Base-by-base conservation (phyloP, 495 filamentous ascomycete species). In the Tuber aestivum region DNA sequence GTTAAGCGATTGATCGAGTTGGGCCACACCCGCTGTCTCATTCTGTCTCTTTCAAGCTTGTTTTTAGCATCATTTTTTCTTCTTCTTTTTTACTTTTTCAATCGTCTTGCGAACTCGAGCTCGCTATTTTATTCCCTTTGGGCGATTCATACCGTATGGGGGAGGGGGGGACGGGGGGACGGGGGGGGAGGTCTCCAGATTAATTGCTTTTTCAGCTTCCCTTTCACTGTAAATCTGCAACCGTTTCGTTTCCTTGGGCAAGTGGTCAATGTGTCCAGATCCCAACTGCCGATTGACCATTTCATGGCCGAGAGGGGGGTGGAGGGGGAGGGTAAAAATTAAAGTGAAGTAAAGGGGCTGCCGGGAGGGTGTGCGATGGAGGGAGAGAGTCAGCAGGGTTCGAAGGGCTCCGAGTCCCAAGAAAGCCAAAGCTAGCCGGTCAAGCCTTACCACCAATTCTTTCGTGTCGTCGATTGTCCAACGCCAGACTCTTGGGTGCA, bases 241-340 rank as follows among this genome's bases (percentile, higher is more conserved):
- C 76, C 76, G 78, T 79, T 79, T 79, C 75, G 70, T 37, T 72
- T 65, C 70, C 78, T 75, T 72, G 69, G 72, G 74, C 68, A 77
- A 77, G 73, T 77, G 76, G 76, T 79, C 75, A 79, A 45, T 75
- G 76, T 78, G 78, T 79, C 72, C 41, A 79, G 78, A 79, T 79
- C 72, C 75, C 76, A 79, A 79, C 78, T 79, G 78, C 78, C 78
- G 78, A 79, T 79, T 56, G 78, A 79, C 78, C 72, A 76, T 75
- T 79, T 73, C 78, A 76, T 78, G 72, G 75, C 73, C 72, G 1
- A 56, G 48, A 56, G 48, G 50, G 48, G n/a, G n/a, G n/a, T n/a
- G n/a, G n/a, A n/a, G 18, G 48, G 48, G 50, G 50, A 10, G 23
- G 9, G 27, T 56, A 27, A 61, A 27, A n/a, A n/a, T n/a, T n/a